A percentile compares a stretch with the other conserved stretches of the same genome.
Evolutionary conservation across 805 yeast species (phyloP).

Genomic region (Candida khao-thaluensis): DNA sequence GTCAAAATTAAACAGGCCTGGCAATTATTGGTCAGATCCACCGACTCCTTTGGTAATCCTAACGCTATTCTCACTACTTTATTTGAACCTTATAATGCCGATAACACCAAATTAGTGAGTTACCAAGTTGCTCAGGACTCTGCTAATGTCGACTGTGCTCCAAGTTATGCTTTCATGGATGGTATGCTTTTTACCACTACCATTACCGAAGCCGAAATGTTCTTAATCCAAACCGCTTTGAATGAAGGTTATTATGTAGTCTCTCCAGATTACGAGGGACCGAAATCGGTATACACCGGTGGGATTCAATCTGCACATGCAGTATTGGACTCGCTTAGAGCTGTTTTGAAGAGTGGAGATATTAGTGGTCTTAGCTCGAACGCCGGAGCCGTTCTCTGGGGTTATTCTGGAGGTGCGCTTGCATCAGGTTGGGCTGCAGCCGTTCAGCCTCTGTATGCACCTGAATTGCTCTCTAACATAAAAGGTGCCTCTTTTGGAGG

Average conservation of each 20-base stretch:
- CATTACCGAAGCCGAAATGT: slow-evolving; percentile 18
- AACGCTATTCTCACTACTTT: slow-evolving; percentile 26
- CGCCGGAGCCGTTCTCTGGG: slow-evolving; percentile 28
- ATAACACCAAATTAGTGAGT: slow-evolving; percentile 24
- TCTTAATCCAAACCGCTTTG: slow-evolving; percentile 19
- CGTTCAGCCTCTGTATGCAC: slow-evolving; percentile 35
- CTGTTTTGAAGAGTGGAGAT: slow-evolving; percentile 18
- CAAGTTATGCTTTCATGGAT: slow-evolving; percentile 23
- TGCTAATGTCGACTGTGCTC: slow-evolving; percentile 25
- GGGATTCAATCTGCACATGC: slow-evolving; percentile 32
- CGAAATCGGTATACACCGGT: slow-evolving; percentile 30
- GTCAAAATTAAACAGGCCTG: slow-evolving; percentile 22
- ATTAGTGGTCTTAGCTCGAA: slow-evolving; percentile 19
- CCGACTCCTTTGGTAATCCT: slow-evolving; percentile 26
- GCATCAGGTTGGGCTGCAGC: slow-evolving; percentile 41
- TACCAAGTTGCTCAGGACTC: slow-evolving; percentile 32
- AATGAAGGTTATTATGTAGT: slow-evolving; percentile 33
- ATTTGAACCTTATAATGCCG: slow-evolving; percentile 29
- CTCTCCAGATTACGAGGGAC: slow-evolving; percentile 37
- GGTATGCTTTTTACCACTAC: slow-evolving; percentile 16
- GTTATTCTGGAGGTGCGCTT: slow-evolving; percentile 39
- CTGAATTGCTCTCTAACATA: slow-evolving; percentile 24
- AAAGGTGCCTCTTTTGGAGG: slow-evolving; percentile 38
- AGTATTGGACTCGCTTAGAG: slow-evolving; percentile 31
- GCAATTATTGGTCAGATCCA: slow-evolving; percentile 23